phyloP scores from a whole-genome alignment of 768 basidiomycete species.

The Agrocybe chaxingu region DNA sequence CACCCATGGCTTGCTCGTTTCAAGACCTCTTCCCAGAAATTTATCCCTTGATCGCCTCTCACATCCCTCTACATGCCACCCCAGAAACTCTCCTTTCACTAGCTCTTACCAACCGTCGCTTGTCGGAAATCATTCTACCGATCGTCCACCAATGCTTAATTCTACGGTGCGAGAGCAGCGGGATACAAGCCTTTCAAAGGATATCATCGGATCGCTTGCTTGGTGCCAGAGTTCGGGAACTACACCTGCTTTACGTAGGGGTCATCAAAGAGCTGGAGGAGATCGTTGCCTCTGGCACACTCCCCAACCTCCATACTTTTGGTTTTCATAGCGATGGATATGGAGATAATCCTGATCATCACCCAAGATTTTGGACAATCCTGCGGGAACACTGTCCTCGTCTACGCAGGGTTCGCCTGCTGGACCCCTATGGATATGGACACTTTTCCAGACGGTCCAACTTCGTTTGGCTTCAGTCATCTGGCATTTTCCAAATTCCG shows the following conservation, averaged over 20 bases:
- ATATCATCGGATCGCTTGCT: neutral
- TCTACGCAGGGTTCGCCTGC: no score
- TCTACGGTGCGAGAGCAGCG: neutral
- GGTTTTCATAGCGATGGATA: neutral
- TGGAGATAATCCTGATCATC: neutral
- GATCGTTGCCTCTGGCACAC: neutral
- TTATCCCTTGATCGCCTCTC: constrained; percentile 9
- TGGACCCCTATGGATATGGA: no score
- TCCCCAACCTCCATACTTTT: constrained; percentile 7
- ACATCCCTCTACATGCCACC: constrained; percentile 12
- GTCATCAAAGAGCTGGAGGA: constrained; percentile 5
- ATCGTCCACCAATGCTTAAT: neutral
- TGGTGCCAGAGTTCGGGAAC: constrained; percentile 9
- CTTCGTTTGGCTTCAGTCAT: no score
- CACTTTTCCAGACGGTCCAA: no score
- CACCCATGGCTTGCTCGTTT: no score
- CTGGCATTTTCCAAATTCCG: no score
- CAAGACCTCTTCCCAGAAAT: constrained; percentile 3
- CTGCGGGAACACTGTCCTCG: no score
- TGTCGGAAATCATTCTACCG: neutral
- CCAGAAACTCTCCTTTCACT: constrained; percentile 5
- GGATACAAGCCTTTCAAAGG: neutral
- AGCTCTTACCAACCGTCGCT: neutral
- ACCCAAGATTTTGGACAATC: neutral
- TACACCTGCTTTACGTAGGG: constrained; percentile 12